Percentiles rank a stretch among this genome's conserved stretches.
Conservation (phyloP, 2,329 filamentous ascomycete species). For the Rhinocladiella mackenziei region DNA sequence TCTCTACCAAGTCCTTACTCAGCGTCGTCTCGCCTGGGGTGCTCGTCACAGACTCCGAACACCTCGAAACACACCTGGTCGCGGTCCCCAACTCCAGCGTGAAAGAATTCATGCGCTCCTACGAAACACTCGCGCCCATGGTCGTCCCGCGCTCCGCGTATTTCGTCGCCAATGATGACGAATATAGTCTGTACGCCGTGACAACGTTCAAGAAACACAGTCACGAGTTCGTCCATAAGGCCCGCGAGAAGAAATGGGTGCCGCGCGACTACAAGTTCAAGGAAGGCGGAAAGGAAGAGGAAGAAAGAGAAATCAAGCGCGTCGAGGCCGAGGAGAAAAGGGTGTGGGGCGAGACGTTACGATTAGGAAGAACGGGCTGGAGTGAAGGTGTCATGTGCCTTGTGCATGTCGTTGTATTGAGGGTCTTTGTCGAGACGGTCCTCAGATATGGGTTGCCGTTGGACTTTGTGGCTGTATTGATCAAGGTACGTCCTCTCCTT, state of each 20-base stretch:
- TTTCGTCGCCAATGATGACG: slow-evolving; percentile 77
- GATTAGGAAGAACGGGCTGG: slow-evolving; percentile 86
- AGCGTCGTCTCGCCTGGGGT: slow-evolving; percentile 76
- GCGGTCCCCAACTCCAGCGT: slow-evolving; percentile 75
- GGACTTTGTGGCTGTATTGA: slow-evolving; percentile 77
- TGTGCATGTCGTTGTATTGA: slow-evolving; percentile 83
- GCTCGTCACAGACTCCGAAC: slow-evolving; percentile 79
- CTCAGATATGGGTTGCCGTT: slow-evolving; percentile 88
- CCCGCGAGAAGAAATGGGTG: slow-evolving; percentile 88
- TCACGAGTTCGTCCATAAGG: slow-evolving; percentile 84
- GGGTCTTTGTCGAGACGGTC: slow-evolving; percentile 98
- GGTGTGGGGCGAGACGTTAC: slow-evolving; percentile 85
- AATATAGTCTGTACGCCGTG: slow-evolving; percentile 83
- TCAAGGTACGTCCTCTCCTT: slow-evolving; percentile 62
- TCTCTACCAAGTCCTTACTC: slow-evolving; percentile 89
- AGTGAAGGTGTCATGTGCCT: slow-evolving; percentile 94
- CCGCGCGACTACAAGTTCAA: slow-evolving; percentile 92
- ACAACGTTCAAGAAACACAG: slow-evolving; percentile 91
- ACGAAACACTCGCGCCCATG: slow-evolving; percentile 86
- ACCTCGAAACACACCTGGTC: slow-evolving; percentile 91
- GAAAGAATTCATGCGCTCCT: slow-evolving; percentile 84
- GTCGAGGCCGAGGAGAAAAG: slow-evolving; percentile 82
- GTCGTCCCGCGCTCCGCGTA: slow-evolving; percentile 85
- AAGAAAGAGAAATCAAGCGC: slow-evolving; percentile 78
- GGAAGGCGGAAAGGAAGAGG: slow-evolving; percentile 83